Evolutionary conservation across 2,329 filamentous ascomycete genomes (phyloP), one percentile per base, ranked within the genome.

Genomic region (Ophiocordyceps camponoti-rufipedis): DNA sequence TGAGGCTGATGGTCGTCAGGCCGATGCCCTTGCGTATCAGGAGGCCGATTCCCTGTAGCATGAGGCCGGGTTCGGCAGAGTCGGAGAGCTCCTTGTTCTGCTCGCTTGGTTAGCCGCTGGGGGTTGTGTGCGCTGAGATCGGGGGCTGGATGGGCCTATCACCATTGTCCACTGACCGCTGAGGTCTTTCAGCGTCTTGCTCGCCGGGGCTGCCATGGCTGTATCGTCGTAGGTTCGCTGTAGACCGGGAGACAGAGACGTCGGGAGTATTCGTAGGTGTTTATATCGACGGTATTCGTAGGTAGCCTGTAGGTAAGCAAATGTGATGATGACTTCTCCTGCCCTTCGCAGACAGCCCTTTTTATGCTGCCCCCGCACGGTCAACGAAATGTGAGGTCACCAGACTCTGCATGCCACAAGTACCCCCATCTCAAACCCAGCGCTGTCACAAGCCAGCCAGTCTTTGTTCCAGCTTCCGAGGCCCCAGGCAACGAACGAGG

Each of bases 81-180:
- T 82, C 79, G 48, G 83, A 87, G 53, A 87, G 68, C 50, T 67
- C 64, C 59, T 83, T 82, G 72, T 91, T 88, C 85, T 89, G 45
- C 44, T 32, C 39, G 40, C 18, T 11, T 28, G 28, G n/a, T 29
- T 5, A 28, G 19, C 1, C 18, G 13, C 19, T 10, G 11, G 13
- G 5, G 16, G 18, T 19, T 10, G 3, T 40, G 3, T 40, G 43
- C 28, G 28, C 28, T 23, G 28, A n/a, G 9, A 19, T 40, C 16
- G 19, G 43, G 23, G 13, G 18, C 12, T 11, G 14, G 18, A 8
- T 10, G 9, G 35, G 35, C 9, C 7, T 39, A n/a, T 54, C 67
- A 85, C 82, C 72, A 88, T 73, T 48, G 69, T 60, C 72, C 79
- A 88, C 56, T 71, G 74, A 50, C 83, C 84, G 54, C 63, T 76